Base-by-base conservation (phyloP, 768 basidiomycete genomes). In the Pisolithus orientalis region DNA sequence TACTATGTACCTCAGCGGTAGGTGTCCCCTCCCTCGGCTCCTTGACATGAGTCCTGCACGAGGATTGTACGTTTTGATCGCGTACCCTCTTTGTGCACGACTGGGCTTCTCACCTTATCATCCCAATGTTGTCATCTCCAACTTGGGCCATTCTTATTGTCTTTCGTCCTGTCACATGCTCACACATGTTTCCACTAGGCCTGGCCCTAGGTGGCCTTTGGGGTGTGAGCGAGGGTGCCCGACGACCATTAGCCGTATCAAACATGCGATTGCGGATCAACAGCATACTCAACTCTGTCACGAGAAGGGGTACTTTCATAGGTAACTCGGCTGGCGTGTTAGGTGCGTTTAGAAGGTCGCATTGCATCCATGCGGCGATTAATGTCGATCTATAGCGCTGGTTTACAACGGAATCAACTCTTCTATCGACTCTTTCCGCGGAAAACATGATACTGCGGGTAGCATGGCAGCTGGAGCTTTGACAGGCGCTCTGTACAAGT, bases 251-350 rank as follows among this genome's bases (percentile, higher is more conserved):
- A 70, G 90, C 89, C 66, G 85, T 90, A 56, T 85, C 86, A 53
- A 93, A 90, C 70, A 68, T 83, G 53, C 80, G 92, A 63, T 74
- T 99, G 69, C 85, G 96, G 77, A 86, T 98, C 75, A 99, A 98
- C 73, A 94, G 92, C 68, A 74, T 99, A 55, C 80, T 99, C 60
- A 99, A 98, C 78, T 90, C 92, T 66, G 84, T 95, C 68, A 98
- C 96, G 55, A 78, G 95, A 73, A 82, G 96, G 73, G 96, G 96
- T 31, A 95, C 92, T 44, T 96, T 95, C 73, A 86, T 96, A 72
- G 96, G 94, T 64, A 99, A 98, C 77, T 96, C 93, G 65, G 90
- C 94, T 68, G 96, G 96, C 68, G 90, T 97, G 56, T 77, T 98
- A 57, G 96, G 96, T 97, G 63, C 70, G 90, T 80, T 45, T 67